Base-by-base conservation (phyloP, 2,329 filamentous ascomycete species). In the Phyllosticta citribraziliensis region DNA sequence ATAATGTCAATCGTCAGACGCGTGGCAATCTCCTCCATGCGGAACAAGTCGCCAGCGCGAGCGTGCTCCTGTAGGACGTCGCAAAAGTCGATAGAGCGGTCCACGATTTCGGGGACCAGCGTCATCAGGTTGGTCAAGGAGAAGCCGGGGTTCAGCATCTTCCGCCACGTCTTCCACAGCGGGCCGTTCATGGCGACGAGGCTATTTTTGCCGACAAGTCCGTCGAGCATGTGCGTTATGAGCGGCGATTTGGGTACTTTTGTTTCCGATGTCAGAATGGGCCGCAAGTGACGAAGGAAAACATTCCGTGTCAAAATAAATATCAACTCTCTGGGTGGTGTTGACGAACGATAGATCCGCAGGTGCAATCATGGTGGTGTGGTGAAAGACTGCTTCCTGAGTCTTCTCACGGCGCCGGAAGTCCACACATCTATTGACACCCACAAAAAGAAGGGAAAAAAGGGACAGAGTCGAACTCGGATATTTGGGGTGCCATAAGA, bases 131-230 rank as follows among this genome's bases (percentile, higher is more conserved):
- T 66, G n/a, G 57, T 59, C 6, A 61, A 50, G 3, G 62, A 59
- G 59, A 70, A 70, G 19, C 64, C 67, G 3, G 68, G 67, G 22
- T 64, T 62, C 57, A 68, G 69, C 22, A 66, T 65, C n/a, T 52
- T 35, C 25, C 65, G 61, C 64, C 66, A 65, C 2, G 24, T 52
- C 58, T 70, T 70, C 67, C 68, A 68, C 11, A 58, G 58, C 2
- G 66, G 24, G 20, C 67, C 68, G 20, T 68, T 63, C 60, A 66
- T 57, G 47, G 56, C 51, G 14, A 61, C 55, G 14, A 61, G 59
- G 27, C 70, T 72, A 14, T 47, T 19, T 47, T n/a, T 17, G 17
- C 40, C 40, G 14, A 47, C 40, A 5, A 47, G 40, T 8, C 40
- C n/a, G 40, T 47, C 40, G 40, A 47, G 40, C 22, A 54, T 25